phyloP scores from a whole-genome alignment of 2,329 filamentous ascomycete species.

The Xylaria sp. region DNA sequence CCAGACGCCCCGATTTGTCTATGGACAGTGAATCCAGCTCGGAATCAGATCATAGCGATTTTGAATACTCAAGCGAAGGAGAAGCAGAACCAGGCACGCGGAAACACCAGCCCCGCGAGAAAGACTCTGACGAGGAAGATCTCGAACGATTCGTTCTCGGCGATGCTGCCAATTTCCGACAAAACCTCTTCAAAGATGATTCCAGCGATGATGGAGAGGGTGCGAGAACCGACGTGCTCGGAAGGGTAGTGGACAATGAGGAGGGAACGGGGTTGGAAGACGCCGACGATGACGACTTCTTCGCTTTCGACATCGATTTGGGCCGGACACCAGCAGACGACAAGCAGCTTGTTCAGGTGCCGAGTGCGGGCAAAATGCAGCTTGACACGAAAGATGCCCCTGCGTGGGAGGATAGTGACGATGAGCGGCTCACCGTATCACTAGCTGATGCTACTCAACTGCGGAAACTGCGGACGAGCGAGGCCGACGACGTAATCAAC shows the following conservation, averaged over 20 bases:
- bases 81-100: conserved; percentile 43
- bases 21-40: conserved; percentile 41
- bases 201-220: conserved; percentile 45
- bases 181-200: conserved; percentile 72
- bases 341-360: conserved; percentile 43
- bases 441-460: conserved; percentile 78
- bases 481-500: conserved; percentile 85
- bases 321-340: conserved; percentile 58
- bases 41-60: conserved; percentile 45
- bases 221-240: conserved; percentile 47
- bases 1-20: conserved; percentile 38
- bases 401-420: conserved; percentile 95
- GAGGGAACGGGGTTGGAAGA: conserved; percentile 65
- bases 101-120: conserved; percentile 60
- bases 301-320: conserved; percentile 84
- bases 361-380: conserved; percentile 42
- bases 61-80: conserved; percentile 45
- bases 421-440: conserved; percentile 86
- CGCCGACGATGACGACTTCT: conserved; percentile 82
- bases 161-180: conserved; percentile 82
- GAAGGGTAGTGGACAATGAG: conserved; percentile 58
- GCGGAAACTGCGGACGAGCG: conserved; percentile 82
- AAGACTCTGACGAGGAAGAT: conserved; percentile 85
- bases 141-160: conserved; percentile 91
- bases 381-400: conserved; percentile 55